phyloP scores from a whole-genome alignment of 2,329 filamentous ascomycete species.

The Scedosporium dehoogii region DNA sequence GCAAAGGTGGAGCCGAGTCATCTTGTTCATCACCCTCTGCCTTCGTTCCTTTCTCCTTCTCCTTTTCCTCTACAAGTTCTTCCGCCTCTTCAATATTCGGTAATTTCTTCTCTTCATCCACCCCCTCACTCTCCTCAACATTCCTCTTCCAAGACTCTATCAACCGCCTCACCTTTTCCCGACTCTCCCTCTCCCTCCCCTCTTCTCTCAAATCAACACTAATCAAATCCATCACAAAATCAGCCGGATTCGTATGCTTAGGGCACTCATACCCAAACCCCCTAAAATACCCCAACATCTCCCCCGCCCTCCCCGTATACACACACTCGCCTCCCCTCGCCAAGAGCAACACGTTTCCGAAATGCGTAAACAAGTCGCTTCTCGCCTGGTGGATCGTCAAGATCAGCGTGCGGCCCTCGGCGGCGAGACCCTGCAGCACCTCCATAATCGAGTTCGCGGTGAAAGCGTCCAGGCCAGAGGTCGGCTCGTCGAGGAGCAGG shows the following conservation, averaged over 20 bases:
- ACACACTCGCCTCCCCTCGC: constrained; percentile 59
- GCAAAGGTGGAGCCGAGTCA: background rate
- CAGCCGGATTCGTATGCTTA: constrained; percentile 62
- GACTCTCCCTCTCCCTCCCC: constrained; percentile 49
- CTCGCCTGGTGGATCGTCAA: constrained; percentile 72
- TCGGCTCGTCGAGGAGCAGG: constrained; percentile 65
- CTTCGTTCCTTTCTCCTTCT: background rate
- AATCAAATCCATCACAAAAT: constrained; percentile 68
- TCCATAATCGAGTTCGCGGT: constrained; percentile 70
- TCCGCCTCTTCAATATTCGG: background rate
- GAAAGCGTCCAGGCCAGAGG: constrained; percentile 67
- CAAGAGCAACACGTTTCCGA: constrained; percentile 61
- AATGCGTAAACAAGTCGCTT: constrained; percentile 61
- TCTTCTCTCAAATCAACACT: constrained; percentile 64
- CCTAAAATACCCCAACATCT: constrained; percentile 58
- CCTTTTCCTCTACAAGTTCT: background rate
- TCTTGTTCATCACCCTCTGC: too few relatives aligned
- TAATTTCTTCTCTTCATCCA: background rate
- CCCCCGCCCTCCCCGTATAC: constrained; percentile 52
- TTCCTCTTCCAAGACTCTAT: constrained; percentile 45
- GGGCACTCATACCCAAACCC: constrained; percentile 54
- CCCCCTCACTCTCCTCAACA: constrained; percentile 3
- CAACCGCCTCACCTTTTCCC: constrained; percentile 50
- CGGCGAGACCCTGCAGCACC: constrained; percentile 58
- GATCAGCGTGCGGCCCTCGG: constrained; percentile 63